Percentiles rank a stretch among this genome's conserved stretches.
These are phyloP conservation scores for Thielaviopsis ethacetica DNA, from an alignment of 2,329 filamentous ascomycete genomes.

Conservation along the genomic window DNA sequence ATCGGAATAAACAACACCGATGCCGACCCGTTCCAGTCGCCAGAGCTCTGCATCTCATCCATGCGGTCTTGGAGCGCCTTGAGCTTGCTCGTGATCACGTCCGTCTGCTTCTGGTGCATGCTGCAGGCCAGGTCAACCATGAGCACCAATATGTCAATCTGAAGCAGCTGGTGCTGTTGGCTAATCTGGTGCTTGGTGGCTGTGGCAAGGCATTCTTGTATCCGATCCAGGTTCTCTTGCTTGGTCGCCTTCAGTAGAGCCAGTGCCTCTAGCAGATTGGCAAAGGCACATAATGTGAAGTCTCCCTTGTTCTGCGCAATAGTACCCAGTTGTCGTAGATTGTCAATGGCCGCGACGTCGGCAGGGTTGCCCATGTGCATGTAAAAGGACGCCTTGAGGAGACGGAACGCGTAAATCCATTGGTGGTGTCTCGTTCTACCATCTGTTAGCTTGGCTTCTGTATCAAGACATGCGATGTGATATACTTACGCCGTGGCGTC, in stretches of 20 bases:
- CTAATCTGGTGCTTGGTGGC: conserved; percentile 56
- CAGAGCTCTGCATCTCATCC: conserved; percentile 33
- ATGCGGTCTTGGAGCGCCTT: conserved; percentile 43
- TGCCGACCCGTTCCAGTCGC: conserved; percentile 29
- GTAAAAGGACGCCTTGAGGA: conserved; percentile 55
- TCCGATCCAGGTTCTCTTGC: conserved; percentile 49
- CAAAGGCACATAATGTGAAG: conserved; percentile 46
- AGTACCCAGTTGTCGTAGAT: conserved; percentile 45
- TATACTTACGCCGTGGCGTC: conserved; percentile 46
- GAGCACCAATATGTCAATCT: conserved; percentile 48
- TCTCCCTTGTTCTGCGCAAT: conserved; percentile 46
- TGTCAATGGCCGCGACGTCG: conserved; percentile 49
- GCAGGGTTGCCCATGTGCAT: conserved; percentile 42
- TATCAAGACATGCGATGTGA: conserved; percentile 7
- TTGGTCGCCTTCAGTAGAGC: conserved; percentile 48
- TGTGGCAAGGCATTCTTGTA: conserved; percentile 58
- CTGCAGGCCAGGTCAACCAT: conserved; percentile 56
- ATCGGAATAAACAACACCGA: conserved; percentile 39
- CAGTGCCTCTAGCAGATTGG: conserved; percentile 52
- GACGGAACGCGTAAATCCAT: conserved; percentile 64
- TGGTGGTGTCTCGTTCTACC: conserved; percentile 46
- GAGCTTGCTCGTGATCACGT: conserved; percentile 42
- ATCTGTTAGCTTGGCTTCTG: conserved; percentile 9
- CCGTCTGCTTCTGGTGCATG: conserved; percentile 44
- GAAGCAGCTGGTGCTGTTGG: conserved; percentile 43